These are phyloP conservation scores for Cladorrhinum samala DNA, from an alignment of 495 filamentous ascomycete species.

Conservation along the genomic window DNA sequence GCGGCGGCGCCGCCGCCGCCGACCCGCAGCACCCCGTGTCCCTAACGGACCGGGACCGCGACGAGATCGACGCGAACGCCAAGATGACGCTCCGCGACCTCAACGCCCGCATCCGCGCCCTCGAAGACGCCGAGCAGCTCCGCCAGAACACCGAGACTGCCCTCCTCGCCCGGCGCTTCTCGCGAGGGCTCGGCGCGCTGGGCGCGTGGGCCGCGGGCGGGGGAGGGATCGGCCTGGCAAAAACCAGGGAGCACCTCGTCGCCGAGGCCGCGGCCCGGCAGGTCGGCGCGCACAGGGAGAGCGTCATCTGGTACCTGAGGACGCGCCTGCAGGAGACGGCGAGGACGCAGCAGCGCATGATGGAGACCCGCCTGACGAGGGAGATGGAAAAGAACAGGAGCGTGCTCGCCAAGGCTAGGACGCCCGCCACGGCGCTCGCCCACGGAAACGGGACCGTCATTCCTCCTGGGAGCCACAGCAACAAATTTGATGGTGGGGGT, in stretches of 20 bases:
- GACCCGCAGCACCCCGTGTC: slow-evolving; percentile 32
- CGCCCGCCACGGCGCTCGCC: slow-evolving; percentile 7
- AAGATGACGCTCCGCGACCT: slow-evolving; percentile 79
- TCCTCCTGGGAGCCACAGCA: too few species aligned
- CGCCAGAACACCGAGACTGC: slow-evolving; percentile 64
- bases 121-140: slow-evolving; percentile 75
- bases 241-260: slow-evolving; percentile 54
- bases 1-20: slow-evolving; percentile 1
- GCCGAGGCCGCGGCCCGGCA: slow-evolving; percentile 63
- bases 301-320: slow-evolving; percentile 75
- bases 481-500: too few species aligned
- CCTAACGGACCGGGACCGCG: slow-evolving; percentile 63
- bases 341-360: slow-evolving; percentile 77
- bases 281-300: slow-evolving; percentile 62
- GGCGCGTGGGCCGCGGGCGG: slow-evolving; percentile 72
- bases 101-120: slow-evolving; percentile 64
- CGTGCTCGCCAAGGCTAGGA: slow-evolving; percentile 64
- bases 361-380: slow-evolving; percentile 76
- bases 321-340: slow-evolving; percentile 67
- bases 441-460: too few species aligned
- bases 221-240: slow-evolving; percentile 29
- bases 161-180: slow-evolving; percentile 64
- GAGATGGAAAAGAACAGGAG: slow-evolving; percentile 87
- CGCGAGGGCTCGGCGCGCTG: slow-evolving; percentile 49
- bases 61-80: slow-evolving; percentile 77